A percentile compares a stretch with the other conserved stretches of the same genome.
These are phyloP conservation scores for Curvularia sp. DNA, from an alignment of 2,329 filamentous ascomycete species.

Conservation along the genomic window DNA sequence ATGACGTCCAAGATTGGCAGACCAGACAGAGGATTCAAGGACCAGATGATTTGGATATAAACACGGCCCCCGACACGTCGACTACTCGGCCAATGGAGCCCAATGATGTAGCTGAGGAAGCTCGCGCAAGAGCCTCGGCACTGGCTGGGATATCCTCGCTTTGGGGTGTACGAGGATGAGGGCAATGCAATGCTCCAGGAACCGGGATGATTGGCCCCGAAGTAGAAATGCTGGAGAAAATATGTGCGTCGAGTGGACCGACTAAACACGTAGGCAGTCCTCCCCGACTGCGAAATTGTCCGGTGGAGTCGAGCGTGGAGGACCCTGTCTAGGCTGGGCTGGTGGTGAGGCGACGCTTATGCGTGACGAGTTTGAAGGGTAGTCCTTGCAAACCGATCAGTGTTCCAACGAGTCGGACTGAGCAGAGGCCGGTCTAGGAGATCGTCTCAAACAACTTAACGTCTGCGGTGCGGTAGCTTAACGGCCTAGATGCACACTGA, in stretches of 20 bases:
- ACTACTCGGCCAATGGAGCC: slow-evolving; percentile 49
- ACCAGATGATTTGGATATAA: slow-evolving; percentile 49
- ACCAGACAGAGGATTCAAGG: slow-evolving; percentile 38
- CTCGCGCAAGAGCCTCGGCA: slow-evolving; percentile 48
- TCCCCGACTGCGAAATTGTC: slow-evolving; percentile 40
- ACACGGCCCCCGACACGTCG: slow-evolving; percentile 46
- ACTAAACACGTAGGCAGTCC: slow-evolving; percentile 42
- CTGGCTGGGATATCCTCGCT: slow-evolving; percentile 50
- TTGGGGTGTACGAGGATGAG: slow-evolving; percentile 44
- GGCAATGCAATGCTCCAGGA: slow-evolving; percentile 33
- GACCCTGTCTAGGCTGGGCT: slow-evolving; percentile 36
- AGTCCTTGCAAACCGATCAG: slow-evolving; percentile 45
- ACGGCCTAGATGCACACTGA: slow-evolving; percentile 44
- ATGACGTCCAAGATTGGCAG: slow-evolving; percentile 42
- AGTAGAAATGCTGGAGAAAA: slow-evolving; percentile 48
- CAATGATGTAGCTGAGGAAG: slow-evolving; percentile 42
- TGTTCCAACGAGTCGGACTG: slow-evolving; percentile 42
- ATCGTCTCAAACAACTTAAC: slow-evolving; percentile 48
- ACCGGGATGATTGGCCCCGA: slow-evolving; percentile 47
- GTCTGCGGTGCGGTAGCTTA: slow-evolving; percentile 42
- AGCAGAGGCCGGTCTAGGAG: slow-evolving; percentile 33
- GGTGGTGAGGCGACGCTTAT: slow-evolving; percentile 41
- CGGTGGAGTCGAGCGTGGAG: slow-evolving; percentile 47
- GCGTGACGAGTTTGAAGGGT: slow-evolving; percentile 44
- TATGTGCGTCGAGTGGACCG: slow-evolving; percentile 36